phyloP scores from a whole-genome alignment of 202 grass and related monocot species.

The Zizania palustris region DNA sequence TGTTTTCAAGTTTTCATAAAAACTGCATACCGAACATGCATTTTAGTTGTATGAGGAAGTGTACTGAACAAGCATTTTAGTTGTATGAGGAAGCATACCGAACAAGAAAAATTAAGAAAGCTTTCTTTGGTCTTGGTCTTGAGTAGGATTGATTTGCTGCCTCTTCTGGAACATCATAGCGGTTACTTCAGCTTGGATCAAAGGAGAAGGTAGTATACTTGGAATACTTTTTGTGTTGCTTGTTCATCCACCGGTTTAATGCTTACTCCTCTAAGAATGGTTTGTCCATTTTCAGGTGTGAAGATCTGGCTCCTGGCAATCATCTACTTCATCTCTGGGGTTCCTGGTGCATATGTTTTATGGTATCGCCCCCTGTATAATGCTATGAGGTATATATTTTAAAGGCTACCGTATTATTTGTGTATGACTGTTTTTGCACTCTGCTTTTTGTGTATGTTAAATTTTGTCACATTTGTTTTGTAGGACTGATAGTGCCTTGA shows the following conservation, averaged over 20 bases:
- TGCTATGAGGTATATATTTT: slow-evolving; percentile 83
- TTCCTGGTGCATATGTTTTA: slow-evolving; percentile 93
- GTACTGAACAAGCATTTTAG: slow-evolving; percentile 12
- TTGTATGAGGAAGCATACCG: slow-evolving; percentile 8
- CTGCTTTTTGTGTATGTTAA: slow-evolving; percentile 33
- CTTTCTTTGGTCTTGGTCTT: slow-evolving; percentile 45
- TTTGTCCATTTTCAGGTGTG: slow-evolving; percentile 62
- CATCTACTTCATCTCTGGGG: slow-evolving; percentile 97
- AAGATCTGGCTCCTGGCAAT: slow-evolving; percentile 97
- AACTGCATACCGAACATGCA: background rate
- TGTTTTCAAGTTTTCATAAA: background rate
- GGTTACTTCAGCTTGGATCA: slow-evolving; percentile 97
- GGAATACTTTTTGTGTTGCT: background rate
- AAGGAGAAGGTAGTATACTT: slow-evolving; percentile 77
- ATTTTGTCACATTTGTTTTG: slow-evolving; percentile 44
- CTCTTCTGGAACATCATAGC: slow-evolving; percentile 96
- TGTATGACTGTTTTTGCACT: background rate
- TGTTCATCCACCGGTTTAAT: slow-evolving; percentile 23
- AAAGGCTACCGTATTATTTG: slow-evolving; percentile 17
- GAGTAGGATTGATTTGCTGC: slow-evolving; percentile 78
- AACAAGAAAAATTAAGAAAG: slow-evolving; percentile 24
- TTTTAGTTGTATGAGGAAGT: slow-evolving; percentile 32
- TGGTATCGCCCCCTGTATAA: slow-evolving; percentile 99
- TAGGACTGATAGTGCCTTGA: slow-evolving; percentile 98
- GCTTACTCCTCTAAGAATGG: slow-evolving; percentile 20